phyloP scores from a whole-genome alignment of 352 stramenopile species.

The Phytopythium chamaehyphon region DNA sequence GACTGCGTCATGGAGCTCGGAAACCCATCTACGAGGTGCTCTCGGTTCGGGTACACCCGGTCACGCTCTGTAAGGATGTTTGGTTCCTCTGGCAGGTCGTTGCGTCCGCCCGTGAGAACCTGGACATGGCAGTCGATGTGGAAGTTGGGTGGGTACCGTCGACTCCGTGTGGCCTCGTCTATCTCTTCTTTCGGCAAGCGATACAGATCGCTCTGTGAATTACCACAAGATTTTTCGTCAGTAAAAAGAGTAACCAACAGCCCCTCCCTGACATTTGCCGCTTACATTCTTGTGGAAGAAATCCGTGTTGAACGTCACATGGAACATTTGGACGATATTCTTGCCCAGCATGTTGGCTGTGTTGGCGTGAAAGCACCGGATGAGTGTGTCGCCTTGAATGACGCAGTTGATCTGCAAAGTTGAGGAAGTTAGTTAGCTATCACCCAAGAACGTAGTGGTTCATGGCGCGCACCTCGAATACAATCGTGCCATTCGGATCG shows the following conservation, averaged over 20 bases:
- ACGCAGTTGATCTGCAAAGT: constrained; percentile 51
- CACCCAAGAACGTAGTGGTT: not conserved
- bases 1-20: constrained; percentile 1
- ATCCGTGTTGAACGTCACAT: constrained; percentile 83
- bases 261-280: constrained; percentile 1
- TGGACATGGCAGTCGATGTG: constrained; percentile 50
- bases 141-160: constrained; percentile 52
- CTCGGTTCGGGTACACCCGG: constrained; percentile 3
- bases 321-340: constrained; percentile 82
- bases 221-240: not conserved
- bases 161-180: constrained; percentile 49
- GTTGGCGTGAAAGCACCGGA: constrained; percentile 76
- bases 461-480: constrained; percentile 40
- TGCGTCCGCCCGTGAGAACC: constrained; percentile 16
- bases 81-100: constrained; percentile 7
- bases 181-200: constrained; percentile 54
- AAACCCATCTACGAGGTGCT: not conserved
- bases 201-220: constrained; percentile 35
- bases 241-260: not conserved
- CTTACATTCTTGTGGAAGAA: constrained; percentile 71
- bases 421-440: not conserved
- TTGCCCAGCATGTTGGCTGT: constrained; percentile 67
- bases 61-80: constrained; percentile 4
- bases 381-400: constrained; percentile 65
- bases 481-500: constrained; percentile 42